Evolutionary conservation across 176 grass and related monocot species (phyloP).

Genomic region (Triticum aestivum): IWGSC_CS_RefSeq_v2.1 NC_057798.1:304604231-304604730

Average conservation of each 20-base stretch:
- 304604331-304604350: neutral
- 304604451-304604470: neutral
- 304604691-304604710: neutral
- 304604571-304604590: neutral
- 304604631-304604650: neutral
- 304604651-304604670: neutral
- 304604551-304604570: neutral
- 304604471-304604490: neutral
- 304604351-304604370: neutral
- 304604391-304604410: neutral
- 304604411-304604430: neutral
- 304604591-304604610: neutral
- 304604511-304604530: neutral
- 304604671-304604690: neutral
- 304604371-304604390: neutral
- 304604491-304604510: neutral
- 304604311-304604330: constrained; percentile 12
- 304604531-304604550: neutral
- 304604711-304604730: neutral
- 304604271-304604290: neutral
- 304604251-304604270: constrained; percentile 22
- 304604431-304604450: neutral
- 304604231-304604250: constrained; percentile 79
- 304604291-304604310: neutral
- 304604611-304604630: neutral